phyloP scores from a whole-genome alignment of 2,329 filamentous ascomycete genomes.

The Epichloe bromicola region DNA sequence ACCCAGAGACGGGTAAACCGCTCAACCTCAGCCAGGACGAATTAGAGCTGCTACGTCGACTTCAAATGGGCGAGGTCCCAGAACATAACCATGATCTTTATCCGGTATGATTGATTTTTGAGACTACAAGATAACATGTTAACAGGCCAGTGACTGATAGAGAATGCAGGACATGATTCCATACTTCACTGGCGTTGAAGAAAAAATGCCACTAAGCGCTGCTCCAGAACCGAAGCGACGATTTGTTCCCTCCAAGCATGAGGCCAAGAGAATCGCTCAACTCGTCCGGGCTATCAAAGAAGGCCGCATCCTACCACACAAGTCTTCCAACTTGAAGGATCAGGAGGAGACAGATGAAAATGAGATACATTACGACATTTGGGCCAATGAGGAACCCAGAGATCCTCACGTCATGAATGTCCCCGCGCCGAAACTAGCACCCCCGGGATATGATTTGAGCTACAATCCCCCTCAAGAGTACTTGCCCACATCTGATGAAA shows the following conservation, averaged over 20 bases:
- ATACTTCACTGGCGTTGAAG: constrained; percentile 82
- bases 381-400: constrained; percentile 79
- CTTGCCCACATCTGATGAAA: constrained; percentile 74
- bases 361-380: constrained; percentile 72
- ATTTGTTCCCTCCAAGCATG: constrained; percentile 93
- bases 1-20: constrained; percentile 87
- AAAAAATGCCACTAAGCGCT: constrained; percentile 88
- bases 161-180: constrained; percentile 62
- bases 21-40: constrained; percentile 79
- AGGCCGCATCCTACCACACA: constrained; percentile 85
- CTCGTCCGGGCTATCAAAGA: constrained; percentile 91
- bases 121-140: not conserved
- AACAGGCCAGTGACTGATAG: not conserved
- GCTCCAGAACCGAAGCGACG: constrained; percentile 92
- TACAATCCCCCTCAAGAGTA: constrained; percentile 96
- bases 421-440: constrained; percentile 82
- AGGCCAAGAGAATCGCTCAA: constrained; percentile 93
- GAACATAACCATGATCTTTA: constrained; percentile 89
- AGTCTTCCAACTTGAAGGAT: constrained; percentile 52
- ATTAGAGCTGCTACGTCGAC: constrained; percentile 71
- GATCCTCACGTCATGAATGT: constrained; percentile 88
- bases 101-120: constrained; percentile 43
- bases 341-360: constrained; percentile 61
- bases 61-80: constrained; percentile 80
- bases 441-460: constrained; percentile 92